phyloP scores from a whole-genome alignment of 2,329 filamentous ascomycete genomes.

The Cordyceps fumosorosea region DNA sequence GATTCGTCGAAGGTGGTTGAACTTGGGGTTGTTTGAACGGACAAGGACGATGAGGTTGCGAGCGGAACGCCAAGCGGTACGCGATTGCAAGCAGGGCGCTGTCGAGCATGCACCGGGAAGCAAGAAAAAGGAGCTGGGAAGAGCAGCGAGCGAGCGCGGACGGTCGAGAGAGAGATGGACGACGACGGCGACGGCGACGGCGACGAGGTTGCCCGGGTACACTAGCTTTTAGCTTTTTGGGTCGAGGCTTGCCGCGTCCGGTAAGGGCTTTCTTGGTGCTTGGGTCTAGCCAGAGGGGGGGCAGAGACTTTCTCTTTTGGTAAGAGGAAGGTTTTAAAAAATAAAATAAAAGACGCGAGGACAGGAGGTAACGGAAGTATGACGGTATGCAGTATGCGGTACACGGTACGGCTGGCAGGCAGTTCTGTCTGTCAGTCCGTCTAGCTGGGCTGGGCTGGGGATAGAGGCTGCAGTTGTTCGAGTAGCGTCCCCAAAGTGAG shows the following conservation, averaged over 20 bases:
- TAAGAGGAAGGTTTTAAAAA: too few species aligned
- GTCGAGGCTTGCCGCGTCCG: constrained; percentile 12
- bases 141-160: background rate
- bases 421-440: too few species aligned
- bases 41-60: background rate
- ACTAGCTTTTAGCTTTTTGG: constrained; percentile 11
- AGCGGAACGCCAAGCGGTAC: background rate
- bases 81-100: background rate
- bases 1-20: background rate
- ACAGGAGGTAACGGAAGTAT: background rate
- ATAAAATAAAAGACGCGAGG: background rate
- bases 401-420: background rate
- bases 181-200: background rate
- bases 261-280: constrained; percentile 7
- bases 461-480: background rate
- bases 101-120: background rate
- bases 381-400: background rate
- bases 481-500: background rate
- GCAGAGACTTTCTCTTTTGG: background rate
- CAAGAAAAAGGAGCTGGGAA: constrained; percentile 3
- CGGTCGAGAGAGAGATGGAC: background rate
- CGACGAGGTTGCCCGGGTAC: constrained; percentile 1
- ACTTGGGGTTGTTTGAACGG: background rate
- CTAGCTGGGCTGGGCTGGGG: background rate
- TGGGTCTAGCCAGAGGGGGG: background rate